Conservation (phyloP, 116 monocot species). For the Papilionanthe hybrid region DNA sequence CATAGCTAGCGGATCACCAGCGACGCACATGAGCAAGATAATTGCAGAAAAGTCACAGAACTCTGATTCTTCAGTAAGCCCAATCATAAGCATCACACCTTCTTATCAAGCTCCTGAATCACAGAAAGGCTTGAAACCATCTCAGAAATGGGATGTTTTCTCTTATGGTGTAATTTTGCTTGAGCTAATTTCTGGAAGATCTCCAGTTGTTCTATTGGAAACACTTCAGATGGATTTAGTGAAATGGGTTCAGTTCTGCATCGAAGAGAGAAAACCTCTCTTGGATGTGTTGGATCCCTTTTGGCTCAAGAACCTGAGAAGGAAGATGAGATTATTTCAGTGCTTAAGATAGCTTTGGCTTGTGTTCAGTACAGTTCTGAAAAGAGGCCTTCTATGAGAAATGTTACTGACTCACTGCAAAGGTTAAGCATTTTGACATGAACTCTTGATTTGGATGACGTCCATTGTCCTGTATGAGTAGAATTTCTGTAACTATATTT, state of each 20-base stretch:
- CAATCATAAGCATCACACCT: slow-evolving; percentile 16
- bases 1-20: slow-evolving; percentile 50
- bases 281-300: slow-evolving; percentile 53
- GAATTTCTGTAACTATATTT: too few relatives aligned
- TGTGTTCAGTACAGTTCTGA: slow-evolving; percentile 46
- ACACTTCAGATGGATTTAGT: slow-evolving; percentile 60
- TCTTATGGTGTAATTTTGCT: slow-evolving; percentile 70
- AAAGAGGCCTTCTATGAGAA: slow-evolving; percentile 43
- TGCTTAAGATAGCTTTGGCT: slow-evolving; percentile 41
- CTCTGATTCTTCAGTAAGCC: slow-evolving; percentile 34
- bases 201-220: slow-evolving; percentile 40
- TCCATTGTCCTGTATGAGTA: too few relatives aligned
- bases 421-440: slow-evolving; percentile 10
- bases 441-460: background rate
- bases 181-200: slow-evolving; percentile 65
- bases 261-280: slow-evolving; percentile 71
- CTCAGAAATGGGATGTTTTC: slow-evolving; percentile 88
- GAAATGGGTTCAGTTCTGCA: slow-evolving; percentile 73
- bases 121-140: slow-evolving; percentile 45
- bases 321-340: slow-evolving; percentile 50
- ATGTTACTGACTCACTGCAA: slow-evolving; percentile 33
- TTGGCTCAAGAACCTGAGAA: slow-evolving; percentile 29
- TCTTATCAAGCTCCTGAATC: slow-evolving; percentile 75
- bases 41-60: slow-evolving; percentile 23
- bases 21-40: slow-evolving; percentile 24